Evolutionary conservation across 257 asterid genomes (phyloP).

Genomic region (Cinchona pubescens): DNA sequence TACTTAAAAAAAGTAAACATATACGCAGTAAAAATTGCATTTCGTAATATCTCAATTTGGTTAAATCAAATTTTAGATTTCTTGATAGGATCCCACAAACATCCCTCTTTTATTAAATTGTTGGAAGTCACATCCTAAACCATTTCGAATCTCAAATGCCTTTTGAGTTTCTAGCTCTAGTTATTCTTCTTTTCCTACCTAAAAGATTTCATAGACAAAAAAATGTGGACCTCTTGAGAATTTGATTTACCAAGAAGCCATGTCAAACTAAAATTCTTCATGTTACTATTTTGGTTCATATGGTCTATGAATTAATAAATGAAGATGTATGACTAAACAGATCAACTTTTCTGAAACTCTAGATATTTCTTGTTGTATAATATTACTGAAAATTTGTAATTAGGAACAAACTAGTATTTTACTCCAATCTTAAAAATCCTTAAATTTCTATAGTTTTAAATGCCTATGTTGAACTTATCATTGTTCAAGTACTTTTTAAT

Average conservation of each 20-base stretch:
- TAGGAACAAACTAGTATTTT: too few species aligned
- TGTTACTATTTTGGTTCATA: not conserved
- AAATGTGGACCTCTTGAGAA: slow-evolving; percentile 4
- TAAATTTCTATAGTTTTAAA: not conserved
- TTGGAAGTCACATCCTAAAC: slow-evolving; percentile 10
- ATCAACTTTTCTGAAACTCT: not conserved
- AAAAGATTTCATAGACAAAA: not conserved
- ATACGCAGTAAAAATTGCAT: too few species aligned
- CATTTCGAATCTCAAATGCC: slow-evolving; percentile 11
- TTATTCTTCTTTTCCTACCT: not conserved
- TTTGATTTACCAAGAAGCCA: not conserved
- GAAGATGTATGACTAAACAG: not conserved
- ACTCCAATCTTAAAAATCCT: too few species aligned
- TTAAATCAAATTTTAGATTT: not conserved
- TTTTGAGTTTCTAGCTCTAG: not conserved
- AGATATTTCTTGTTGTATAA: not conserved
- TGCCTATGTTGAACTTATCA: not conserved
- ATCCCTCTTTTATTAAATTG: not conserved
- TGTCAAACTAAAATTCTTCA: slow-evolving; percentile 9
- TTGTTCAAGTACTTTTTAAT: not conserved
- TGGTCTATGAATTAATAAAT: not conserved
- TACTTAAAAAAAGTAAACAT: not conserved
- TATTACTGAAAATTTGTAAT: too few species aligned
- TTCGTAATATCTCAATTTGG: not conserved
- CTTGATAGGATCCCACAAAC: not conserved